Base-by-base conservation (phyloP, 2,329 filamentous ascomycete species). In the Conoideocrella luteorostrata region DNA sequence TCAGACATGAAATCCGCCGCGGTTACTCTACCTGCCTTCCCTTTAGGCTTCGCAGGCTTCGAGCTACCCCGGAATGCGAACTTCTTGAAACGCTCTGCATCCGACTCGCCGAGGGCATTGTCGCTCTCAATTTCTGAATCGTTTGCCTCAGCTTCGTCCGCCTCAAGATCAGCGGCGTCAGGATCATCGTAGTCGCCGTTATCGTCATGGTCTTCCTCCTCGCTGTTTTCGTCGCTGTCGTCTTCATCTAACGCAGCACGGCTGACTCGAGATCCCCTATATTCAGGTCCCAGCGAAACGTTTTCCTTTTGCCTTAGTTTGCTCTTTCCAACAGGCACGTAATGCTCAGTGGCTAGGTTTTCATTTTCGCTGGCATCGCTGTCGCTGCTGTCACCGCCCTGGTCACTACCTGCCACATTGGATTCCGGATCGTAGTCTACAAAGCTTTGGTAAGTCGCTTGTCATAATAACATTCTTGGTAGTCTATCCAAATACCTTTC, bases 401-500 rank as follows among this genome's bases (percentile, higher is more conserved):
- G 71, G 34, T 77, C 77, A 44, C 76, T 75, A 44, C 72, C 75
- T 13, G 73, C 72, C 15, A 68, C 70, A 48, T 80, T 77, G 52
- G 77, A 80, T 68, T 94, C 88, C 0, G 87, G 87, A 59, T 95
- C 88, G 58, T 86, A 83, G 59, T 94, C 88, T 91, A 33, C 18
- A 38, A 41, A n/a, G 20, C n/a, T n/a, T n/a, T n/a, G n/a, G n/a
- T n/a, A n/a, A n/a, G n/a, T n/a, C n/a, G n/a, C n/a, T n/a, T n/a
- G n/a, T n/a, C n/a, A n/a, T n/a, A n/a, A n/a, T n/a, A n/a, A n/a
- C n/a, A n/a, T n/a, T n/a, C 24, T 3, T 11, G 13, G 13, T 32
- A 13, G 4, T 34, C 7, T n/a, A 15, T 4, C 13, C 22, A 47
- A 54, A 41, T 64, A 86, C 84, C 84, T 65, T 79, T 78, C 1